Evolutionary conservation across 2,329 filamentous ascomycete species (phyloP), one percentile per base, ranked within the genome.

Genomic region (Emmonsia crescens): DNA sequence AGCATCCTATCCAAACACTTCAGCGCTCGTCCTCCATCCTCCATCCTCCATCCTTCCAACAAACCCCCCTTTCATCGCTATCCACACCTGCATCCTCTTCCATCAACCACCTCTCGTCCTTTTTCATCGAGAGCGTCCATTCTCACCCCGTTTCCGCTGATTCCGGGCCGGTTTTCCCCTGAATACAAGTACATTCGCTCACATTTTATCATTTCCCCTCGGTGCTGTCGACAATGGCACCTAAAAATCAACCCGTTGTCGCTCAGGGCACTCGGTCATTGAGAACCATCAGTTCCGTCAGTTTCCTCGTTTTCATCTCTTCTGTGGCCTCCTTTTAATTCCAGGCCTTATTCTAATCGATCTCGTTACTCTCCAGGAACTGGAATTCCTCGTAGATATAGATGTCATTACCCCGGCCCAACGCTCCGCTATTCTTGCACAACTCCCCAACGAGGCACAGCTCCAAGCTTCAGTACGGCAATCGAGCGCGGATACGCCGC

Each of bases 321-420:
- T 55, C 57, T 57, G 27, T 52, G 33, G 63, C 67, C 61, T 42
- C 61, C 44, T n/a, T 57, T 57, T 42, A n/a, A 27, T 16, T 12
- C 19, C 21, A 14, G 16, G 14, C 27, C 29, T 21, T 14, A 38
- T 19, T 49, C 57, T 59, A 44, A 38, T 56, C 31, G 21, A 51
- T 51, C 46, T 52, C 49, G 12, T 12, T 40, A 21, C 27, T 38
- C 31, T 29, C 21, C 67, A 96, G 92, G 92, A 96, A 79, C 88
- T 96, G 64, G 91, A 96, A 76, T 89, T 86, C 68, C 89, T 97
- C 64, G 84, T 90, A 67, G 92, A 96, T 74, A 85, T 88, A 70
- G 87, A 87, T 67, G 81, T 92, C 71, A 89, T 97, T 73, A 85
- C 83, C 65, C 86, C 89, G 63, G 78, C 85, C 61, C 85, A 87